A percentile compares a stretch with the other conserved stretches of the same genome.
Evolutionary conservation across 2,329 filamentous ascomycete genomes (phyloP).

Genomic region (Trichoderma atrobrunneum): DNA sequence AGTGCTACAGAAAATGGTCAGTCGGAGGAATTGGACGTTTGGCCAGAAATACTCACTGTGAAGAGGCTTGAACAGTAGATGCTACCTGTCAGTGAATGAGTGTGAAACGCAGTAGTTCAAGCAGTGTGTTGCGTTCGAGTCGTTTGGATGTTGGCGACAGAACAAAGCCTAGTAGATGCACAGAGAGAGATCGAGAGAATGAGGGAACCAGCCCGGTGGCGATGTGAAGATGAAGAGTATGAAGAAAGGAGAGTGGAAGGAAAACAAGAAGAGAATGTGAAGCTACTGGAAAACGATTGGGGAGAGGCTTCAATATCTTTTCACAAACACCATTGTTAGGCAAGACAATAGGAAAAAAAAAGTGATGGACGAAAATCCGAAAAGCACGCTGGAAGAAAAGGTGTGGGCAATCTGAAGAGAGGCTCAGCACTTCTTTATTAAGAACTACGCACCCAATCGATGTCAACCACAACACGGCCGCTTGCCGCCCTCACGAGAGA

Average conservation of each 20-base stretch:
- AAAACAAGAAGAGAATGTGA: conserved; percentile 18
- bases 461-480: not conserved
- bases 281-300: conserved; percentile 23
- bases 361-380: conserved; percentile 18
- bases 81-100: not conserved
- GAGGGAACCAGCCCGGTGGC: conserved; percentile 20
- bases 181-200: not conserved
- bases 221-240: not conserved
- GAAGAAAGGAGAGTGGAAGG: conserved; percentile 17
- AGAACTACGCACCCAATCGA: conserved; percentile 7
- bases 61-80: not conserved
- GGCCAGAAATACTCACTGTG: not conserved
- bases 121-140: not conserved
- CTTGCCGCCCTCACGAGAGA: conserved; percentile 17
- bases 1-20: not conserved
- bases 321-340: conserved; percentile 30
- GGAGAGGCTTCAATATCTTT: conserved; percentile 23
- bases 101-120: not conserved
- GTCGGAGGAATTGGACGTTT: not conserved
- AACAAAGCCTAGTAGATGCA: not conserved
- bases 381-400: not conserved
- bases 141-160: not conserved
- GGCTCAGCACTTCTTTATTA: conserved; percentile 19
- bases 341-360: conserved; percentile 13
- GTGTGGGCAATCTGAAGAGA: conserved; percentile 5